Evolutionary conservation across 2,329 filamentous ascomycete genomes (phyloP), one percentile per base, ranked within the genome.

Genomic region (Coleophoma cylindrospora): DNA sequence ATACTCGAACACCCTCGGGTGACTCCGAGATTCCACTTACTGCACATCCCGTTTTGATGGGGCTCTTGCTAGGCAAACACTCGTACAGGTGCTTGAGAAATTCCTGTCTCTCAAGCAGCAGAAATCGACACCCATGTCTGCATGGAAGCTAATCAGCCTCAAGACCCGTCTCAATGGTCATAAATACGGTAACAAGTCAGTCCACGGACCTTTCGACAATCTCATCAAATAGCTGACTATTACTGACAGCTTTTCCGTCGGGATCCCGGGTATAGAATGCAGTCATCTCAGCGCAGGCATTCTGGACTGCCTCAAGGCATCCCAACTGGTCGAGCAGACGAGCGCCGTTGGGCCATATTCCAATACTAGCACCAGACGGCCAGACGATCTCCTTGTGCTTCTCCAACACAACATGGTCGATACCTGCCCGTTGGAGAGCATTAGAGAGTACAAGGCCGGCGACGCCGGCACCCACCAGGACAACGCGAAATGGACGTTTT

Each of bases 301-400:
- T n/a, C n/a, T n/a, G 4, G 40, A 41, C 14, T 4, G n/a, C 40
- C 3, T 47, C 34, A 38, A 38, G 40, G 45, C 62, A 55, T 1
- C 72, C 75, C 1, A 80, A 58, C 57, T 80, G 76, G 45, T 78
- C 74, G 1, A 78, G 58, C 7, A 79, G 70, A 1, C 69, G 66
- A 6, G 62, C 49, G 1, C 70, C 71, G 15, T 71, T 65, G 0
- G 74, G 63, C 6, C 19, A 33, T 19, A 52, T 9, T 13, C 10
- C 45, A 15, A 52, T 49, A 9, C 33, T 34, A 33, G 40, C 34
- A 3, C 50, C 50, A 13, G 27, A n/a, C 11, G 44, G 21, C 9
- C 34, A 32, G 10, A 21, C 22, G 32, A 46, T 34, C n/a, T n/a
- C n/a, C 1, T 36, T 34, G 17, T 41, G 10, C 4, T 32, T 12